These are phyloP conservation scores for Mycena citricolor DNA, from an alignment of 1,284 basidiomycete genomes.

Conservation along the genomic window DNA sequence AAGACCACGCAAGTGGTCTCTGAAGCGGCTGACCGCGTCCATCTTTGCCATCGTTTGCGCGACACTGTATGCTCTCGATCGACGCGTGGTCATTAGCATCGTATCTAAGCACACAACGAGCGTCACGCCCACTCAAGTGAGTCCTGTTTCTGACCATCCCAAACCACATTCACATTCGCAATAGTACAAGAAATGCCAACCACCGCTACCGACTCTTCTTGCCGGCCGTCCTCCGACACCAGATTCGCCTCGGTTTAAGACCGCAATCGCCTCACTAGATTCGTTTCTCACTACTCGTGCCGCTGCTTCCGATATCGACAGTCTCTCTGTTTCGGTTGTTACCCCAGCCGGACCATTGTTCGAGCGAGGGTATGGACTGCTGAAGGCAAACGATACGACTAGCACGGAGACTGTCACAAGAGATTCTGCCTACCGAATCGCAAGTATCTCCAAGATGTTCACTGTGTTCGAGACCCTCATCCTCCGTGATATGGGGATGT, in stretches of 20 bases:
- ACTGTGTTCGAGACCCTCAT: conserved; percentile 45
- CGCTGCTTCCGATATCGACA: conserved; percentile 35
- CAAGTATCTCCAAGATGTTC: conserved; percentile 50
- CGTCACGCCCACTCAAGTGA: too few relatives aligned
- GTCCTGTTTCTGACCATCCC: too few relatives aligned
- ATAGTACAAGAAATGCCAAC: conserved; percentile 12
- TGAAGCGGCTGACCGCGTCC: too few relatives aligned
- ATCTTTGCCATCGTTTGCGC: too few relatives aligned
- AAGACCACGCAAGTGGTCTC: too few relatives aligned
- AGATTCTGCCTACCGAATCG: conserved; percentile 48
- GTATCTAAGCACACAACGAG: too few relatives aligned
- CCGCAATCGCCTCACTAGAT: conserved; percentile 20
- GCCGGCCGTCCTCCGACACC: conserved; percentile 21
- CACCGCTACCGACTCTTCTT: conserved; percentile 27
- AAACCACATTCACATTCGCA: too few relatives aligned
- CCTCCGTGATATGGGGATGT: conserved; percentile 41
- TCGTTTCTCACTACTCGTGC: conserved; percentile 21
- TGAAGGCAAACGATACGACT: conserved; percentile 38
- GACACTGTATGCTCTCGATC: too few relatives aligned
- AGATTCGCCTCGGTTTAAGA: conserved; percentile 14
- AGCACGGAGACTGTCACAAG: conserved; percentile 30
- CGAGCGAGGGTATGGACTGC: conserved; percentile 37
- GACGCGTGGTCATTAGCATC: too few relatives aligned
- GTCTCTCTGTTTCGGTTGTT: conserved; percentile 40
- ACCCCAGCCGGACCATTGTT: conserved; percentile 39